Conservation (phyloP, 2,329 filamentous ascomycete species). For the Penicillium sp. region DNA sequence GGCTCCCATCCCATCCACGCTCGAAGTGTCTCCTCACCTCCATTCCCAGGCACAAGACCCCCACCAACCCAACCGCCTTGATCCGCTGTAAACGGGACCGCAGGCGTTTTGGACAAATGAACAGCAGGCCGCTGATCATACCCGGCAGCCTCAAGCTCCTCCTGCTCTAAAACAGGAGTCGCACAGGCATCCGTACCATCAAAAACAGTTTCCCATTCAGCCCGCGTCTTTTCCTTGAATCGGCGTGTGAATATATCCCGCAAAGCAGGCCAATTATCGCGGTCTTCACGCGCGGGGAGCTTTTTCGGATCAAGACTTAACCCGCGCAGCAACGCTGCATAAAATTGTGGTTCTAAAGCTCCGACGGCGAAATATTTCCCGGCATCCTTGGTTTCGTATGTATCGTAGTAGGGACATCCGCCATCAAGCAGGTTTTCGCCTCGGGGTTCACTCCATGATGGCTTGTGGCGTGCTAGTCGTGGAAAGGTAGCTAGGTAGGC, state of each 20-base stretch:
- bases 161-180: conserved; percentile 78
- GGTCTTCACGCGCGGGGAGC: conserved; percentile 57
- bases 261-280: conserved; percentile 67
- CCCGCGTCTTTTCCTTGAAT: conserved; percentile 70
- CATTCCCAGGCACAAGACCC: conserved; percentile 64
- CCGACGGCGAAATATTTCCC: conserved; percentile 82
- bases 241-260: conserved; percentile 58
- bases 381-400: conserved; percentile 77
- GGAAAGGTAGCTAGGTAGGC: conserved; percentile 78
- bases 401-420: conserved; percentile 84
- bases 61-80: conserved; percentile 67
- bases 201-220: conserved; percentile 83
- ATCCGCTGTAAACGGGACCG: conserved; percentile 57
- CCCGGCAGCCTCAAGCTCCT: conserved; percentile 64
- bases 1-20: conserved; percentile 77
- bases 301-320: conserved; percentile 57
- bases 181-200: conserved; percentile 91
- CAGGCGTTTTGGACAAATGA: conserved; percentile 66
- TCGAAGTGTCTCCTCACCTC: conserved; percentile 67
- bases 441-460: conserved; percentile 62
- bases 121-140: conserved; percentile 50
- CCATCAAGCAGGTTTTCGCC: conserved; percentile 81
- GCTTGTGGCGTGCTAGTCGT: conserved; percentile 64
- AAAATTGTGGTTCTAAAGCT: conserved; percentile 87
- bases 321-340: conserved; percentile 64